Evolutionary conservation across 1,284 basidiomycete species (phyloP).

Genomic region (Boletellus deceptivus): DNA sequence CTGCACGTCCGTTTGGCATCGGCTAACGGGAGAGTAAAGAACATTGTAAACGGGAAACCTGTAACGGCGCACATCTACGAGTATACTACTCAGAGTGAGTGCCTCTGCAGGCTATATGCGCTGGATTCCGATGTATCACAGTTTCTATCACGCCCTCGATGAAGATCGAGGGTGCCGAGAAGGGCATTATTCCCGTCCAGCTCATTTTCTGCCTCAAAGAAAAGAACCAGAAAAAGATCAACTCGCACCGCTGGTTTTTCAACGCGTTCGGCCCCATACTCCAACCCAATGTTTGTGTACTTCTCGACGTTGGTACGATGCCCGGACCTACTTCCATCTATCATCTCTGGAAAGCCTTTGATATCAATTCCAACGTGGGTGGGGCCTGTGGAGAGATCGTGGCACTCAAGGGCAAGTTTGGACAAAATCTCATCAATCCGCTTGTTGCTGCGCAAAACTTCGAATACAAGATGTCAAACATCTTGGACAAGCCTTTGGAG

Average conservation of each 20-base stretch:
- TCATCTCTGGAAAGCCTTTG: constrained; percentile 96
- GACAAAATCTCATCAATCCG: constrained; percentile 77
- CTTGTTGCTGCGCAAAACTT: constrained; percentile 91
- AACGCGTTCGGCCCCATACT: constrained; percentile 80
- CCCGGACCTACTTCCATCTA: constrained; percentile 90
- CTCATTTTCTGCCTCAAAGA: constrained; percentile 95
- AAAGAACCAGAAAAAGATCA: constrained; percentile 91
- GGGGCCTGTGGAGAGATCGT: constrained; percentile 98
- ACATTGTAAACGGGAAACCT: constrained; percentile 79
- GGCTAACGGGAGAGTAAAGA: constrained; percentile 38
- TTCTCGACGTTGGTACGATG: constrained; percentile 94
- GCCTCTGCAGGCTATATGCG: background rate
- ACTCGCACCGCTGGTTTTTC: constrained; percentile 94
- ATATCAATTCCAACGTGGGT: constrained; percentile 93
- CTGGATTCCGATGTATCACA: constrained; percentile 34
- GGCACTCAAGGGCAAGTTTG: constrained; percentile 84
- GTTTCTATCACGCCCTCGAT: constrained; percentile 80
- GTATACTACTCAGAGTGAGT: constrained; percentile 84
- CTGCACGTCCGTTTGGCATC: background rate
- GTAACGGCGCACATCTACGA: constrained; percentile 95
- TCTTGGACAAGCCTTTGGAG: constrained; percentile 87
- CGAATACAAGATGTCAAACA: constrained; percentile 97
- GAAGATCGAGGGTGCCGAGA: constrained; percentile 81
- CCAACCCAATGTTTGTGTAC: constrained; percentile 87
- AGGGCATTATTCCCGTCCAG: constrained; percentile 84